Evolutionary conservation across 257 asterid genomes (phyloP), one percentile per base, ranked within the genome.

Genomic region (Scutellaria galericulata): DNA sequence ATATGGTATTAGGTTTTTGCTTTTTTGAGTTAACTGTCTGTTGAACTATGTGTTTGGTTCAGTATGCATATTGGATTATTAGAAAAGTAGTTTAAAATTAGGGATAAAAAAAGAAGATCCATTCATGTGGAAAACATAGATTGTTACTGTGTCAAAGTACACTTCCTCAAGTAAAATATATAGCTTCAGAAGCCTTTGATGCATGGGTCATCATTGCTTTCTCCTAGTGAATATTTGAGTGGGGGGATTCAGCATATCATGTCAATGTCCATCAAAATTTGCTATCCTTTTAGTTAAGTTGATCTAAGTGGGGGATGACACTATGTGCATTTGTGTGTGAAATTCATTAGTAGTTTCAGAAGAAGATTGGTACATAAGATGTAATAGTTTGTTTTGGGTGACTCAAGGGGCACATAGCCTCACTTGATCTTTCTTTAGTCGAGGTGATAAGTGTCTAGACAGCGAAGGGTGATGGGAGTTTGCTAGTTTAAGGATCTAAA

Each of bases 71-170:
- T 56, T 5, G 14, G 71, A 20, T 45, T 55, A 22, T 64, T 51
- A 3, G 67, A 58, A n/a, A 45, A 7, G 6, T 24, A 35, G 14
- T 4, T 44, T 4, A 58, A 48, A 9, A 60, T 31, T 72, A 48
- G n/a, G 24, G 13, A 22, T 31, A 1, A 40, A 50, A 14, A 66
- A 44, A 31, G 37, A 12, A 12, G 48, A 37, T 45, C 20, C 3
- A 51, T 55, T 68, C 57, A 46, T 59, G 20, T 15, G 77, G 13
- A 58, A 57, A 58, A 37, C 46, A 39, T 56, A 51, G 68, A 70
- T 44, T 35, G 5, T 47, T 27, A 9, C 20, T 31, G 22, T 31
- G 56, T 57, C 9, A 46, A 35, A 51, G 60, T 61, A 22, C 59
- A 61, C 47, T 68, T 40, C 45, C 2, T 45, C 55, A 55, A 53